Percentiles rank a stretch among this genome's conserved stretches.
These are phyloP conservation scores for Fusarium pseudonygamai DNA, from an alignment of 2,329 filamentous ascomycete genomes.

Conservation along the genomic window DNA sequence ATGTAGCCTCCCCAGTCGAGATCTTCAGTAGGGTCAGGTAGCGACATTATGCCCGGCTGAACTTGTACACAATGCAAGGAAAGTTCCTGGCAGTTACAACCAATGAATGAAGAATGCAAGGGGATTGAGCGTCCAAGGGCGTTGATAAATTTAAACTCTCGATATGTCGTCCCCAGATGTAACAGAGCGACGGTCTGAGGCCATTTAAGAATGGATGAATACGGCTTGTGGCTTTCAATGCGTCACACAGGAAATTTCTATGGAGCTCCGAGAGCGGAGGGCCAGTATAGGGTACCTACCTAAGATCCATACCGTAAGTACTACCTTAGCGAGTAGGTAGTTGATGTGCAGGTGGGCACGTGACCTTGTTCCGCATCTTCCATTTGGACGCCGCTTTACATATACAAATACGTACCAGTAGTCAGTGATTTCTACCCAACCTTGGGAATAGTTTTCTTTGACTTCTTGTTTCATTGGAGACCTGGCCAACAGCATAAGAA, in stretches of 20 bases:
- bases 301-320: too few relatives aligned
- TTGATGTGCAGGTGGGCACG: neutral
- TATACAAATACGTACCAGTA: neutral
- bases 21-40: neutral
- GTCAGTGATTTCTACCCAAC: neutral
- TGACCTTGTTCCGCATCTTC: neutral
- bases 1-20: constrained; percentile 2
- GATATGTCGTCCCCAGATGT: neutral
- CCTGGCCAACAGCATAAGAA: neutral
- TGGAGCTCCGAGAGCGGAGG: neutral
- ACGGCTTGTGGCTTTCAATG: neutral
- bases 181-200: neutral
- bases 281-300: neutral
- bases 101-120: neutral
- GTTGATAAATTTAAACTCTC: neutral
- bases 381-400: neutral
- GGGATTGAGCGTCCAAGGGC: neutral
- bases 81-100: neutral
- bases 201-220: neutral
- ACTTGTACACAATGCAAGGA: neutral
- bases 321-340: too few relatives aligned
- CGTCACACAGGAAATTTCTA: neutral
- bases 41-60: neutral
- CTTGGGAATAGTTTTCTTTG: too few relatives aligned
- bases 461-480: neutral